Conservation (phyloP, 176 grass and related monocot species). For the Echinochloa phyllopogon region DNA sequence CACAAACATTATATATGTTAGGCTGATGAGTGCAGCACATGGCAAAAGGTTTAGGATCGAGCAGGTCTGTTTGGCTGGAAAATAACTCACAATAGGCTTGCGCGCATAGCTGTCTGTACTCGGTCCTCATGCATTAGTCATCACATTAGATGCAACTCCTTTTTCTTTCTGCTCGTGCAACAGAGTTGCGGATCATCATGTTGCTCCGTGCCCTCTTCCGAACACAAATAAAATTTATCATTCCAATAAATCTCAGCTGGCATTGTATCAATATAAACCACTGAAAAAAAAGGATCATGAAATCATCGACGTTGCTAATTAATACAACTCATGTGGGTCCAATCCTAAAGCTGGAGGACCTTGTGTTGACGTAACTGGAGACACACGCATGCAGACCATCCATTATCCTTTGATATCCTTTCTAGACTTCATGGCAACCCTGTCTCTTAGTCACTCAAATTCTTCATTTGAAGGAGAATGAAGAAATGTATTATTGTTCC, state of each 20-base stretch:
- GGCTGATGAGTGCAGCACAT: neutral
- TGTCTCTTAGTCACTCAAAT: neutral
- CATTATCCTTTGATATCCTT: neutral
- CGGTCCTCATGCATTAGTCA: neutral
- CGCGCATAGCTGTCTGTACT: neutral
- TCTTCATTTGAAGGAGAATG: neutral
- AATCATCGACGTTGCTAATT: neutral
- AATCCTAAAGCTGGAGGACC: neutral
- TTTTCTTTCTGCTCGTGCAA: too few species aligned
- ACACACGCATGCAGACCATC: neutral
- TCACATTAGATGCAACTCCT: too few species aligned
- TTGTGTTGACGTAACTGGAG: slow-evolving; percentile 3
- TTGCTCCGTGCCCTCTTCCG: neutral
- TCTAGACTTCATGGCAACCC: neutral
- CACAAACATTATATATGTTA: neutral
- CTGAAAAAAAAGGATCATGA: neutral
- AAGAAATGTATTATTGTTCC: too few species aligned
- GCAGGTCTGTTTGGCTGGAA: neutral
- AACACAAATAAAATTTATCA: neutral
- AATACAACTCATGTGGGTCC: neutral
- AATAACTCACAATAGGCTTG: neutral
- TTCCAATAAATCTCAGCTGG: neutral
- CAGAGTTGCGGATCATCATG: too few species aligned
- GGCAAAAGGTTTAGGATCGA: neutral
- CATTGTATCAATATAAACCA: neutral